A percentile compares a stretch with the other conserved stretches of the same genome.
Evolutionary conservation across 495 filamentous ascomycete species (phyloP).

Genomic region (Thermothielavioides terrestris): DNA sequence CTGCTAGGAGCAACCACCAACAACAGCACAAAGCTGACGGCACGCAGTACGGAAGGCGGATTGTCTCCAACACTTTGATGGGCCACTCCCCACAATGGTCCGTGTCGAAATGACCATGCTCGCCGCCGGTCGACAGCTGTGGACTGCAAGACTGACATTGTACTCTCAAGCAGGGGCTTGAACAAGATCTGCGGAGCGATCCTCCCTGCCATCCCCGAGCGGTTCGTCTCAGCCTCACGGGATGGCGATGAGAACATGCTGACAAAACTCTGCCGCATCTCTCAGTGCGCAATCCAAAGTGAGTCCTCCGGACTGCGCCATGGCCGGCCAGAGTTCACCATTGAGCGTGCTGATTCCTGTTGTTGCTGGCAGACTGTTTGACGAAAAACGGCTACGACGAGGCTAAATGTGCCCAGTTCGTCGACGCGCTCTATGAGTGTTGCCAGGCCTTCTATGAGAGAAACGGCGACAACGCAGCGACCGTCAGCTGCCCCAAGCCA

Average conservation of each 20-base stretch:
- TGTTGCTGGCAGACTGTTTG: constrained; percentile 61
- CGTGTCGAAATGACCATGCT: neutral
- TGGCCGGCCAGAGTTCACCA: no score
- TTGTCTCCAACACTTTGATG: no score
- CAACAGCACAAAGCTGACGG: no score
- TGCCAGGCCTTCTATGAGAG: constrained; percentile 82
- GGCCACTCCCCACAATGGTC: neutral
- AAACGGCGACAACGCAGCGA: constrained; percentile 66
- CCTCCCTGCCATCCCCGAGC: constrained; percentile 85
- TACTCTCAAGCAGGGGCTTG: constrained; percentile 23
- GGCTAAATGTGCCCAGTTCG: constrained; percentile 66
- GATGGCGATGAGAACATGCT: constrained; percentile 6
- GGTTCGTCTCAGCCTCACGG: constrained; percentile 45
- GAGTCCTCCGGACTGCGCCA: no score
- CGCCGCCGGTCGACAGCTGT: neutral
- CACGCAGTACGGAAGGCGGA: no score
- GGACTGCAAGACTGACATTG: neutral
- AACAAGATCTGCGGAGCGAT: constrained; percentile 64
- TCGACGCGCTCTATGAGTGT: constrained; percentile 93
- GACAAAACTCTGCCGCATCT: neutral
- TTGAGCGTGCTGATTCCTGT: neutral
- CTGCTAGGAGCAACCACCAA: no score
- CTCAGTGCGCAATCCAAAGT: constrained; percentile 86
- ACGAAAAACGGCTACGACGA: constrained; percentile 80
- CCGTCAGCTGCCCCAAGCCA: constrained; percentile 79